These are phyloP conservation scores for Trebouxiophyceae sp. DNA, from an alignment of 163 green algal species.

Conservation along the genomic window DNA sequence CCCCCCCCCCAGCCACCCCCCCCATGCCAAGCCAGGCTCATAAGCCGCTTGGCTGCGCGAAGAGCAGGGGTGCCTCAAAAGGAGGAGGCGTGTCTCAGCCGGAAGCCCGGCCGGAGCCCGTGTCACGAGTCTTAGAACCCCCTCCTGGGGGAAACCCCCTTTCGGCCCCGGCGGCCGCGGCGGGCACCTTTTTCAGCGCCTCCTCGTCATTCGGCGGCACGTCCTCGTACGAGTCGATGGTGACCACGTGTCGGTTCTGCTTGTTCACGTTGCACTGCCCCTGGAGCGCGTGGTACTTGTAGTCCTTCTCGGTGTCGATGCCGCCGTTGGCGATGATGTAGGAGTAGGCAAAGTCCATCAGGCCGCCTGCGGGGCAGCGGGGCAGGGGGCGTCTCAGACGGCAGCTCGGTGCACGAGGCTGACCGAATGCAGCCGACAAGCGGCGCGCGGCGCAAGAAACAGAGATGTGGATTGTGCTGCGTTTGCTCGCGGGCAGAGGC, in stretches of 20 bases:
- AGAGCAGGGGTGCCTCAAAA: too few relatives aligned
- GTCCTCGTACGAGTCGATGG: slow-evolving; percentile 76
- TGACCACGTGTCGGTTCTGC: slow-evolving; percentile 50
- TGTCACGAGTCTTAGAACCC: too few relatives aligned
- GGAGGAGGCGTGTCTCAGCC: too few relatives aligned
- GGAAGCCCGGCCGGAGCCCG: too few relatives aligned
- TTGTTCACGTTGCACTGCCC: slow-evolving; percentile 46
- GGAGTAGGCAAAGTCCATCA: slow-evolving; percentile 86
- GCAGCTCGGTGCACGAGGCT: too few relatives aligned
- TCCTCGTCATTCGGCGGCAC: slow-evolving; percentile 54
- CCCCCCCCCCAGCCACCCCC: slow-evolving; percentile 30
- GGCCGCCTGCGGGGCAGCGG: slow-evolving; percentile 55
- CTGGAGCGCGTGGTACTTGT: slow-evolving; percentile 40
- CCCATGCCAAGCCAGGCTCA: neutral
- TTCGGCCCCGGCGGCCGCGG: too few relatives aligned
- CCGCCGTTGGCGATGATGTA: slow-evolving; percentile 82
- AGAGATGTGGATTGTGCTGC: too few relatives aligned
- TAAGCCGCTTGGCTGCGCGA: neutral
- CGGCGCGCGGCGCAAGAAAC: too few relatives aligned
- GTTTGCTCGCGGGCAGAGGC: too few relatives aligned
- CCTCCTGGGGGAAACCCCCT: too few relatives aligned
- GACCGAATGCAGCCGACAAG: too few relatives aligned
- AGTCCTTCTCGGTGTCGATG: slow-evolving; percentile 89
- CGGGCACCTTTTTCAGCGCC: slow-evolving; percentile 34
- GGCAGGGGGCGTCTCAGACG: too few relatives aligned